Conservation (phyloP, 768 basidiomycete species). For the Suillus variegatus region DNA sequence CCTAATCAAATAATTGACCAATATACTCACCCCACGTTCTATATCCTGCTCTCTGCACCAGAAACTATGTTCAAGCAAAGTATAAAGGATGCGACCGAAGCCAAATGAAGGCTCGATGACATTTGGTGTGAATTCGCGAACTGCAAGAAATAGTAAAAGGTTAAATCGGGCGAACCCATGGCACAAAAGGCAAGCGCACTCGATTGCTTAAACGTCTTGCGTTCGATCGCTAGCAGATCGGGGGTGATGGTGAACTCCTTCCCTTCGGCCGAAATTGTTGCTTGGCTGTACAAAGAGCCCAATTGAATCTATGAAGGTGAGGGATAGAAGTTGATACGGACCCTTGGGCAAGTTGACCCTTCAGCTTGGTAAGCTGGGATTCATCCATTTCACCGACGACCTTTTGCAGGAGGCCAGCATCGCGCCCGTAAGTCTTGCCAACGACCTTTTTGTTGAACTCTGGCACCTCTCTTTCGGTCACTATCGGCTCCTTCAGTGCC, state of each 20-base stretch:
- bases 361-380: conserved; percentile 60
- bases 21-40: conserved; percentile 76
- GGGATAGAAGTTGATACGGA: conserved; percentile 26
- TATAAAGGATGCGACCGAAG: conserved; percentile 93
- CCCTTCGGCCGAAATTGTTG: conserved; percentile 61
- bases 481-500: conserved; percentile 80
- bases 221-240: conserved; percentile 75
- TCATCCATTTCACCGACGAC: conserved; percentile 68
- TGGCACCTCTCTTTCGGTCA: conserved; percentile 76
- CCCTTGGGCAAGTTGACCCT: conserved; percentile 76
- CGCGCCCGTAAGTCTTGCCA: conserved; percentile 87
- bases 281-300: conserved; percentile 40
- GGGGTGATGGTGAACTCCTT: conserved; percentile 70
- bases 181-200: conserved; percentile 45
- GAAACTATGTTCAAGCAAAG: conserved; percentile 91
- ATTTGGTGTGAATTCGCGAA: conserved; percentile 94
- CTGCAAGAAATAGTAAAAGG: conserved; percentile 40
- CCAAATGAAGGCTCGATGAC: conserved; percentile 99
- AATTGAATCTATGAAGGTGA: not conserved
- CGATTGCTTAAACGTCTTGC: conserved; percentile 85
- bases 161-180: conserved; percentile 19
- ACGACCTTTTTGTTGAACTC: conserved; percentile 87
- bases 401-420: conserved; percentile 67
- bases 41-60: conserved; percentile 94
- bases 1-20: not conserved